Percentiles rank a stretch among this genome's conserved stretches.
Conservation (phyloP, 495 filamentous ascomycete genomes). For the Aspergillus sparsus region DNA sequence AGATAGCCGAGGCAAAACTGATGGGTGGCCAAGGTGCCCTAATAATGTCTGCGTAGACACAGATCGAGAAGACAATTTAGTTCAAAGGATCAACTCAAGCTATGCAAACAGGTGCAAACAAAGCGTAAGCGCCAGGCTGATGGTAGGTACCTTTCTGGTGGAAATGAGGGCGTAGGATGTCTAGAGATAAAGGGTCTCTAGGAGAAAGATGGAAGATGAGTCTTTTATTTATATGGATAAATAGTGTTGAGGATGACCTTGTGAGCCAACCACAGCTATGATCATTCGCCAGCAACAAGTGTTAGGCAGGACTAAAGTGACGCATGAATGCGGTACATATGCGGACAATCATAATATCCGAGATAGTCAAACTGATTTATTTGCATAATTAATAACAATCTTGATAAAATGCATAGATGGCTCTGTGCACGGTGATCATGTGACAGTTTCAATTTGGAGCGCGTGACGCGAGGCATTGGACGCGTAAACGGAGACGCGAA, state of each 20-base stretch:
- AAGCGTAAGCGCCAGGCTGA: conserved; percentile 8
- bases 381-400: not conserved
- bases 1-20: not conserved
- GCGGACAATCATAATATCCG: conserved; percentile 18
- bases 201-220: not conserved
- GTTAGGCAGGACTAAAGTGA: conserved; percentile 22
- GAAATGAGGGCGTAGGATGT: conserved; percentile 5
- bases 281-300: conserved; percentile 3
- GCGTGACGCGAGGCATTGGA: conserved; percentile 10
- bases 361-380: not conserved
- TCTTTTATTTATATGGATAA: not conserved
- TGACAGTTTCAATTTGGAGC: not conserved
- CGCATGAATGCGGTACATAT: conserved; percentile 13
- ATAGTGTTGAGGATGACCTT: not conserved
- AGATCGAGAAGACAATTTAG: conserved; percentile 2
- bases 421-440: not conserved
- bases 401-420: not conserved
- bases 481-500: not conserved
- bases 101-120: conserved; percentile 47
- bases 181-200: not conserved
- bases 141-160: no score
- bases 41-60: not conserved
- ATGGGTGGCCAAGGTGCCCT: conserved; percentile 7
- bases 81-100: conserved; percentile 18
- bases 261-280: conserved; percentile 2